Percentiles rank a stretch among this genome's conserved stretches.
These are phyloP conservation scores for Tolypocladium ophioglossoides DNA, from an alignment of 2,329 filamentous ascomycete genomes.

Conservation along the genomic window DNA sequence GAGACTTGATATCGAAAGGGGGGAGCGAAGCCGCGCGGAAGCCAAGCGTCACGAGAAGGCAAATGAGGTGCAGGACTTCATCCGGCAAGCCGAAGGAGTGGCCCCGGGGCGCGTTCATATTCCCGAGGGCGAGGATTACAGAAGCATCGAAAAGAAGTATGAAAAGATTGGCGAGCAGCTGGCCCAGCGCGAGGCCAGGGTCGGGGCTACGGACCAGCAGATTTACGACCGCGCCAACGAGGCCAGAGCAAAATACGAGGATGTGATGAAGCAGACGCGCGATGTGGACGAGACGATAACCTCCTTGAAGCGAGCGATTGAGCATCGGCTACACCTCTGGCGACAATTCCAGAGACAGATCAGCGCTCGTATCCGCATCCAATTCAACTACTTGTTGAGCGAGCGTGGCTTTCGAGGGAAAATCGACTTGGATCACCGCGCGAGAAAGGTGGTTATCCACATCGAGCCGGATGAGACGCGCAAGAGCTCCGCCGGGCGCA, in stretches of 20 bases:
- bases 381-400: constrained; percentile 79
- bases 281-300: constrained; percentile 30
- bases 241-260: constrained; percentile 29
- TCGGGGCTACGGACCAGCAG: constrained; percentile 55
- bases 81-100: constrained; percentile 40
- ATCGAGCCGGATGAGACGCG: constrained; percentile 64
- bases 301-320: constrained; percentile 48
- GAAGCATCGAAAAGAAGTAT: constrained; percentile 44
- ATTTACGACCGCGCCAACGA: constrained; percentile 41
- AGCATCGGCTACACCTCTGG: constrained; percentile 65
- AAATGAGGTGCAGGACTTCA: constrained; percentile 41
- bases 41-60: constrained; percentile 35
- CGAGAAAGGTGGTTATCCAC: constrained; percentile 65
- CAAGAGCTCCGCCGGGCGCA: constrained; percentile 58
- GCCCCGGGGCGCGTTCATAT: constrained; percentile 48
- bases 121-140: constrained; percentile 51
- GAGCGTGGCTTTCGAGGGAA: constrained; percentile 82
- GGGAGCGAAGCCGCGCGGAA: constrained; percentile 33
- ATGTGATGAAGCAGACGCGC: constrained; percentile 30
- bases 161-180: constrained; percentile 47
- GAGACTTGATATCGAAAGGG: constrained; percentile 35
- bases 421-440: constrained; percentile 65
- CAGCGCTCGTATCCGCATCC: constrained; percentile 72
- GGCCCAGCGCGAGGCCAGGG: constrained; percentile 40
- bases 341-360: constrained; percentile 73